Base-by-base conservation (phyloP, 2,329 filamentous ascomycete genomes). In the Penicillium hesseltinei region DNA sequence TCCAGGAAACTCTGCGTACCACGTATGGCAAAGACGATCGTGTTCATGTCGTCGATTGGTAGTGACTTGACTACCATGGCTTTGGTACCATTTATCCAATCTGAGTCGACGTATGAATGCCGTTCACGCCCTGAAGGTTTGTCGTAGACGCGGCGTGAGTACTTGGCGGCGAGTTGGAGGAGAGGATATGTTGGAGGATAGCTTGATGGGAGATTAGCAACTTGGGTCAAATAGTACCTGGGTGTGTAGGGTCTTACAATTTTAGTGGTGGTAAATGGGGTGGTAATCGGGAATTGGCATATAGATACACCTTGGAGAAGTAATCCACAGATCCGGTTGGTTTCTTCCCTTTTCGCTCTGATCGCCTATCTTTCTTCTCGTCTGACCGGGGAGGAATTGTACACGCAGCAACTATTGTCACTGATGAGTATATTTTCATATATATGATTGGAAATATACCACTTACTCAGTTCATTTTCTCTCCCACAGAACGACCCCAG, bases 1-100 rank as follows among this genome's bases (percentile, higher is more conserved):
- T 96, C 91, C 78, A 89, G 86, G 65, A 94, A 89, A 7, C 85
- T 89, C 25, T 90, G 85, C 0, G 87, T 91, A 21, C 91, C 91
- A 21, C 91, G 85, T 60, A 96, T 90, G 15, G 91, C 90, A 67
- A 96, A 90, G 11, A 95, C 88, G 54, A 96, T 88, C 19, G 88
- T 87, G 69, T 90, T 85, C 77, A 88, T 86, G 66, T 90, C 81
- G 67, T 94, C 90, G 70, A 92, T 85, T 1, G 90, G 85, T 0
- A 92, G 82, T 0, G 88, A 91, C 69, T 92, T 93, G 69, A 95
- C 87, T 17, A 90, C 86, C 87, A 93, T 93, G 25, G 91, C 88
- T 71, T 92, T 93, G 1, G 90, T 89, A n/a, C 90, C 90, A 4
- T 83, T 81, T 21, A 81, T 81, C 82, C 87, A 89, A 71, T 92